Percentiles rank a stretch among this genome's conserved stretches.
Conservation (phyloP, 352 stramenopile genomes). For the Pythium chondricola region DNA sequence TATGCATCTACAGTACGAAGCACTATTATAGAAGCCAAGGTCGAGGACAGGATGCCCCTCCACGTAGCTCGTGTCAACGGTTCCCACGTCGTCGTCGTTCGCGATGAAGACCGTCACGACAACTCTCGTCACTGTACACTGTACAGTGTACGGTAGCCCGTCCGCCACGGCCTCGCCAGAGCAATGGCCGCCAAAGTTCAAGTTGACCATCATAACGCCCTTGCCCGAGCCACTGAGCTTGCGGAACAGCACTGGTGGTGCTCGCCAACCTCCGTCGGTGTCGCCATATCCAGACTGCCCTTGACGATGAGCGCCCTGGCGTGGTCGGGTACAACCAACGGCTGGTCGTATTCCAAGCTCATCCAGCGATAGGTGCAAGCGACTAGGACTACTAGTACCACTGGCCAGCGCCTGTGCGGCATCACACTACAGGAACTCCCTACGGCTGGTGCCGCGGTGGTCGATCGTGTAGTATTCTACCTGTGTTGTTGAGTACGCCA, state of each 20-base stretch:
- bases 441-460: too few relatives aligned
- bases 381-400: too few relatives aligned
- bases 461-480: too few relatives aligned
- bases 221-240: conserved; percentile 11
- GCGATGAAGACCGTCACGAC: conserved; percentile 19
- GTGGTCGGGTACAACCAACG: conserved; percentile 12
- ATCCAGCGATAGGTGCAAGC: too few relatives aligned
- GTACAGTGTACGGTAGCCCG: too few relatives aligned
- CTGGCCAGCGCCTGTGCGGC: too few relatives aligned
- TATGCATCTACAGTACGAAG: too few relatives aligned
- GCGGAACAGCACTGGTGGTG: conserved; percentile 19
- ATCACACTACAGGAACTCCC: too few relatives aligned
- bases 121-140: conserved; percentile 8
- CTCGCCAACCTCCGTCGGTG: conserved; percentile 18
- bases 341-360: too few relatives aligned
- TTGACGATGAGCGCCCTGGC: conserved; percentile 21
- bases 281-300: conserved; percentile 22
- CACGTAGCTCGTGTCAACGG: conserved; percentile 16
- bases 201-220: conserved; percentile 20
- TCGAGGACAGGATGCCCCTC: not conserved
- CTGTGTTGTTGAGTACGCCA: too few relatives aligned
- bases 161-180: conserved; percentile 5
- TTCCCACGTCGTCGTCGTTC: conserved; percentile 11
- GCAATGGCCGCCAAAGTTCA: conserved; percentile 19
- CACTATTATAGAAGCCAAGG: too few relatives aligned